A percentile compares a stretch with the other conserved stretches of the same genome.
phyloP scores from a whole-genome alignment of 1,284 basidiomycete genomes.

The Volvariella volvacea region DNA sequence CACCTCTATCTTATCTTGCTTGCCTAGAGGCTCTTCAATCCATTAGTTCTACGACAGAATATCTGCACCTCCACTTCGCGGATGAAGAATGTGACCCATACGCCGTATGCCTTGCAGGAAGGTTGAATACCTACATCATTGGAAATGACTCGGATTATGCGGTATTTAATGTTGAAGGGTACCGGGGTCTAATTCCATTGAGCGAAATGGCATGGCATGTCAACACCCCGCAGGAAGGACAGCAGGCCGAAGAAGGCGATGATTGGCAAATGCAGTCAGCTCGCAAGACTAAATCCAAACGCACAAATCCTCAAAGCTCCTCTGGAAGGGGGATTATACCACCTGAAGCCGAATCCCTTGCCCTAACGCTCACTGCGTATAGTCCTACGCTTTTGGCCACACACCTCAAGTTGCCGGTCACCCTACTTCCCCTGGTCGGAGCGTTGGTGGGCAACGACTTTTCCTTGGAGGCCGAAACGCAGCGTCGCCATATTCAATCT shows the following conservation, averaged over 20 bases:
- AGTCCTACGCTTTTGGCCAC: constrained; percentile 58
- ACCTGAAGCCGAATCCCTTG: constrained; percentile 36
- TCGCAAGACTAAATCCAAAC: constrained; percentile 35
- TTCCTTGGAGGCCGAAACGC: constrained; percentile 39
- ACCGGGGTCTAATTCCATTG: constrained; percentile 74
- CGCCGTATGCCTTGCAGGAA: constrained; percentile 77
- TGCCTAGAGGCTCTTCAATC: constrained; percentile 55
- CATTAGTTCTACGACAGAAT: constrained; percentile 28
- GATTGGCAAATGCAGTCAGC: constrained; percentile 62
- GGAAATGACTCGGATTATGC: constrained; percentile 82
- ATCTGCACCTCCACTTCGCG: constrained; percentile 60
- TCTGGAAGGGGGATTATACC: constrained; percentile 47
- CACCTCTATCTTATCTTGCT: constrained; percentile 59
- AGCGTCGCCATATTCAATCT: constrained; percentile 44
- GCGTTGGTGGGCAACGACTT: constrained; percentile 87
- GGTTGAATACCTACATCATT: constrained; percentile 67
- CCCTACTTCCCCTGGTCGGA: constrained; percentile 78
- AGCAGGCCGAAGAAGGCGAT: constrained; percentile 25
- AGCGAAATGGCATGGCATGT: constrained; percentile 73
- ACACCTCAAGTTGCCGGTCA: constrained; percentile 61
- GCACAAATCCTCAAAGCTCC: constrained; percentile 18
- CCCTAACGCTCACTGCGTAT: constrained; percentile 54
- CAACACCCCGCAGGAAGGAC: constrained; percentile 22
- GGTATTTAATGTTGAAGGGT: constrained; percentile 67
- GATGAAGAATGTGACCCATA: constrained; percentile 86